Evolutionary conservation across 805 yeast genomes (phyloP).

Genomic region (Saccharomycopsis microspora): DNA sequence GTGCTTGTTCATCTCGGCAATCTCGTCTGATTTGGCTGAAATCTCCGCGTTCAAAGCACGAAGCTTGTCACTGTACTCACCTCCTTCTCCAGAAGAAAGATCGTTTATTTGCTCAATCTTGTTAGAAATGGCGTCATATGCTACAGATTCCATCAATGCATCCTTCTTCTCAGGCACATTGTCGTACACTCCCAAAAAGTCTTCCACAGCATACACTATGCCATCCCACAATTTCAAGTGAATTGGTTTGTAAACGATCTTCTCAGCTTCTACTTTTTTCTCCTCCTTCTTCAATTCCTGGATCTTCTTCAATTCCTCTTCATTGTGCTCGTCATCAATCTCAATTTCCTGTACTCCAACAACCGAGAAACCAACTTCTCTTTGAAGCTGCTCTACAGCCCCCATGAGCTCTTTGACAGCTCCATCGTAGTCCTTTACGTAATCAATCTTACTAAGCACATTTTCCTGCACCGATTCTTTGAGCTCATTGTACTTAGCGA

Average conservation of each 20-base stretch:
- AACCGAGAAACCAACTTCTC: conserved; percentile 3
- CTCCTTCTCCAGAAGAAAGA: conserved; percentile 8
- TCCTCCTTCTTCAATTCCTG: conserved; percentile 4
- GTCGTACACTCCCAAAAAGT: conserved; percentile 15
- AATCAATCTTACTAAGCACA: conserved; percentile 14
- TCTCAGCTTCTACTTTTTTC: not conserved
- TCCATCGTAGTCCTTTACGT: conserved; percentile 11
- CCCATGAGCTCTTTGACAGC: conserved; percentile 6
- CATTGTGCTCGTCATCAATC: conserved; percentile 8
- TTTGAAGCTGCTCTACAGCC: conserved; percentile 3
- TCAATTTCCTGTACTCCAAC: not conserved
- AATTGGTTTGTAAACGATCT: not conserved
- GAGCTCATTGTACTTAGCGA: conserved; percentile 30
- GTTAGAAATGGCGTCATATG: conserved; percentile 7
- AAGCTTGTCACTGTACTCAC: conserved; percentile 2
- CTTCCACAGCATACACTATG: conserved; percentile 6
- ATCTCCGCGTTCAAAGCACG: conserved; percentile 3
- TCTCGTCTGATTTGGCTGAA: conserved; percentile 11
- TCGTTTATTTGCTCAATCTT: conserved; percentile 10
- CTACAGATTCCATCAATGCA: conserved; percentile 1
- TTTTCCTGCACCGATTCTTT: conserved; percentile 12
- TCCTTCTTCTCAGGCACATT: conserved; percentile 6
- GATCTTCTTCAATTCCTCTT: conserved; percentile 1
- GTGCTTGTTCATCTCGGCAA: conserved; percentile 15
- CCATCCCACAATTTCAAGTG: not conserved